Conservation (phyloP, 441 rosid genomes). For the Isatis lusitanica region DNA sequence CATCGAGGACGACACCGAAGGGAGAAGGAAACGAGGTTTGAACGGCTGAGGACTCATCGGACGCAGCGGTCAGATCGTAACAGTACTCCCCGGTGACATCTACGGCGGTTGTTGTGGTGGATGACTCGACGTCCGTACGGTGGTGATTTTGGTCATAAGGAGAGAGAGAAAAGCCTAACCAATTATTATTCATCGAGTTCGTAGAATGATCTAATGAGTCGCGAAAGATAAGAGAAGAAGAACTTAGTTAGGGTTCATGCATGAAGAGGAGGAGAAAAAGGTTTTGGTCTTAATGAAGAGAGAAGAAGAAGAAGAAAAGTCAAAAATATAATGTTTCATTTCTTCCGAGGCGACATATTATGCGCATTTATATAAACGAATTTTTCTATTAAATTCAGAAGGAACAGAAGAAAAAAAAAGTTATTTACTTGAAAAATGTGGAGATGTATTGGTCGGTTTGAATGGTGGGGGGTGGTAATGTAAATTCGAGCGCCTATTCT, state of each 20-base stretch:
- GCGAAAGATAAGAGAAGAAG: not conserved
- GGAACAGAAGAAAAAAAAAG: not conserved
- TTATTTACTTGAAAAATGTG: slow-evolving; percentile 32
- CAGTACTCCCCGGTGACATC: slow-evolving; percentile 44
- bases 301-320: slow-evolving; percentile 48
- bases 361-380: slow-evolving; percentile 40
- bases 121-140: slow-evolving; percentile 30
- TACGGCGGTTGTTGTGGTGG: slow-evolving; percentile 40
- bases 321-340: slow-evolving; percentile 37
- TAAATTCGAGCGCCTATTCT: not conserved
- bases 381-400: not conserved
- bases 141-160: slow-evolving; percentile 50
- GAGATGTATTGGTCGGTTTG: slow-evolving; percentile 42
- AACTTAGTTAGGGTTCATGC: slow-evolving; percentile 48
- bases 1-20: slow-evolving; percentile 59
- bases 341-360: slow-evolving; percentile 41
- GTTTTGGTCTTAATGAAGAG: slow-evolving; percentile 33
- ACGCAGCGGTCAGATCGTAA: slow-evolving; percentile 52
- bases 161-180: slow-evolving; percentile 81
- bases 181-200: slow-evolving; percentile 56
- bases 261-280: slow-evolving; percentile 38
- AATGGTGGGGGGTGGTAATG: slow-evolving; percentile 22
- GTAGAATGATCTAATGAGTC: not conserved
- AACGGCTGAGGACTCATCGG: slow-evolving; percentile 48
- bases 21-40: slow-evolving; percentile 46